phyloP scores from a whole-genome alignment of 805 yeast species.

The Danielia oregonensis region DNA sequence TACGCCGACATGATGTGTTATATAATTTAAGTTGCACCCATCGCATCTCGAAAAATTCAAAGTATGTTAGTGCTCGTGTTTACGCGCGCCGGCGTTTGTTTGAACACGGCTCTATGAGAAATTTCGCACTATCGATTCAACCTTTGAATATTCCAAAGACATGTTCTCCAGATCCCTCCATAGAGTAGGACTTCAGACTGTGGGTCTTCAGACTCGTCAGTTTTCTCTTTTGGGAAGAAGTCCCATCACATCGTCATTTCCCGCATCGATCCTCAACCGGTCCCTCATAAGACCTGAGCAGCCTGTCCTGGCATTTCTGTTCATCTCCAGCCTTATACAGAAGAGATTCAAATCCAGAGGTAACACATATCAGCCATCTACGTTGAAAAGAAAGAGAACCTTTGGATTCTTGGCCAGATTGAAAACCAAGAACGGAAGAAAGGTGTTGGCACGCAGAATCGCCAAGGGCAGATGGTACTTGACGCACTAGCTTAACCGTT shows the following conservation, averaged over 20 bases:
- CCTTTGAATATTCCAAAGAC: no score
- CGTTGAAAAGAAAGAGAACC: constrained; percentile 83
- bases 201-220: constrained; percentile 7
- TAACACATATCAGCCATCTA: constrained; percentile 91
- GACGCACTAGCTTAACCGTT: constrained; percentile 49
- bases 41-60: constrained; percentile 1
- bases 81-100: constrained; percentile 6
- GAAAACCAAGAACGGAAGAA: constrained; percentile 70
- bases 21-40: not conserved
- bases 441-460: constrained; percentile 70
- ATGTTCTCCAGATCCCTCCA: constrained; percentile 1
- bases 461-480: constrained; percentile 93
- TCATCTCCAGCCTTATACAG: constrained; percentile 40
- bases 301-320: constrained; percentile 16
- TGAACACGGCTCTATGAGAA: not conserved
- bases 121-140: no score
- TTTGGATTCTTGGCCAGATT: constrained; percentile 87
- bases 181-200: no score
- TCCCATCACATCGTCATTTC: not conserved
- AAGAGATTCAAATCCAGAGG: constrained; percentile 86
- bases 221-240: constrained; percentile 13
- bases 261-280: not conserved
- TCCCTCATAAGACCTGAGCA: constrained; percentile 12
- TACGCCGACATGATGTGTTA: constrained; percentile 17
- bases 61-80: constrained; percentile 2